A percentile compares a stretch with the other conserved stretches of the same genome.
These are phyloP conservation scores for Panus rudis DNA, from an alignment of 768 basidiomycete species.

Conservation along the genomic window DNA sequence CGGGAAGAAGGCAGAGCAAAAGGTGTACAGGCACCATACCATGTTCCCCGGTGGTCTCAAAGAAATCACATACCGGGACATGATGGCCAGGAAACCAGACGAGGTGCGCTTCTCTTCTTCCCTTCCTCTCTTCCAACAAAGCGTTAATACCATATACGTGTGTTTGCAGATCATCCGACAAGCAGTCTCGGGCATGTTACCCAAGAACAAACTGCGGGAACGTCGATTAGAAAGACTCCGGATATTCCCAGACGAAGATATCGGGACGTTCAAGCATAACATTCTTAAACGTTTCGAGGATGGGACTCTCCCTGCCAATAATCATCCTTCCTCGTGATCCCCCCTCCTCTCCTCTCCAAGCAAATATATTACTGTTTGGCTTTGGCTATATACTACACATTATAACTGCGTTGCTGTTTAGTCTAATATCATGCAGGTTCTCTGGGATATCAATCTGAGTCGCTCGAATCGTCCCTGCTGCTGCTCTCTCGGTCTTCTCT, in stretches of 20 bases:
- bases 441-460: neutral
- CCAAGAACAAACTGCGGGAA: slow-evolving; percentile 94
- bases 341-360: neutral
- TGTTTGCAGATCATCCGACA: slow-evolving; percentile 77
- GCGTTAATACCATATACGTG: neutral
- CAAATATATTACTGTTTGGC: neutral
- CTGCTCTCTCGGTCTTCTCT: slow-evolving; percentile 1
- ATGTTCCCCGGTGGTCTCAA: slow-evolving; percentile 93
- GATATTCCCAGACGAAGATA: slow-evolving; percentile 76
- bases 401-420: neutral
- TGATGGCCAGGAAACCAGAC: slow-evolving; percentile 85
- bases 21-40: slow-evolving; percentile 83
- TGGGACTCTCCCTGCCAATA: slow-evolving; percentile 41
- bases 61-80: slow-evolving; percentile 75
- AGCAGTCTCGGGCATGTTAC: slow-evolving; percentile 97
- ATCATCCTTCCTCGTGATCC: slow-evolving; percentile 4
- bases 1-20: slow-evolving; percentile 82
- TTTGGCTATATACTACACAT: neutral
- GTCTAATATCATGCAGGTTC: neutral
- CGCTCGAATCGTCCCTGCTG: neutral
- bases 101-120: slow-evolving; percentile 50
- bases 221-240: slow-evolving; percentile 81
- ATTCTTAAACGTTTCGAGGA: slow-evolving; percentile 81
- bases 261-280: slow-evolving; percentile 72
- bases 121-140: neutral